Percentiles rank a stretch among this genome's conserved stretches.
Conservation (phyloP, 805 yeast genomes). For the Yueomyces sinensis region DNA sequence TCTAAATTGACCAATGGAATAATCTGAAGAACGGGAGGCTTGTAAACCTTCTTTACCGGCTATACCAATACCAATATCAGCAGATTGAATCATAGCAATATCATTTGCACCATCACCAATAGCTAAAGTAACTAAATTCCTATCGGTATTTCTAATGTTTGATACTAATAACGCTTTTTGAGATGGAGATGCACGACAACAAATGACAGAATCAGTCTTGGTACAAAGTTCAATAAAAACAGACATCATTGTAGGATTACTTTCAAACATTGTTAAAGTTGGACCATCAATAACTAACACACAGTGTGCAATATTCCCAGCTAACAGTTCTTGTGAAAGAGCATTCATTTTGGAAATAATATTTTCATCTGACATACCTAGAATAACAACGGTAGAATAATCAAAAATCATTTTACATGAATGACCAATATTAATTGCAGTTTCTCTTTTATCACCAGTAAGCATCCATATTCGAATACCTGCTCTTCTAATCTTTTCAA, state of each 20-base stretch:
- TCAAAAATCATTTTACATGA: constrained; percentile 89
- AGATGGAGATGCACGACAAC: constrained; percentile 94
- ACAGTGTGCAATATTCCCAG: constrained; percentile 78
- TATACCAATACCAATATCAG: constrained; percentile 95
- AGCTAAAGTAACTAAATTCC: constrained; percentile 71
- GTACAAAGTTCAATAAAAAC: constrained; percentile 77
- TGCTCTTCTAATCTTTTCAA: constrained; percentile 82
- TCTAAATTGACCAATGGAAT: constrained; percentile 88
- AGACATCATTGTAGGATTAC: constrained; percentile 56
- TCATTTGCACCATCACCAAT: constrained; percentile 99
- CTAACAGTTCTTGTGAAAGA: constrained; percentile 57
- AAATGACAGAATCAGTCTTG: constrained; percentile 77
- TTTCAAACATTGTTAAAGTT: constrained; percentile 60
- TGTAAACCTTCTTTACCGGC: constrained; percentile 96
- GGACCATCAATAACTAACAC: constrained; percentile 94
- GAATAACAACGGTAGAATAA: constrained; percentile 74
- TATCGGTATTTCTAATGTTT: constrained; percentile 59
- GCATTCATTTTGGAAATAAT: constrained; percentile 59
- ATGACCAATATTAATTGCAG: constrained; percentile 94
- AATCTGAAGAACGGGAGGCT: constrained; percentile 91
- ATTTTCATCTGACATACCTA: constrained; percentile 42
- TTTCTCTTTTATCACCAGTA: constrained; percentile 96
- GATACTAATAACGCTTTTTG: constrained; percentile 88
- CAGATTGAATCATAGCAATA: constrained; percentile 97
- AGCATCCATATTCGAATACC: constrained; percentile 97